These are phyloP conservation scores for Claviceps citrina DNA, from an alignment of 2,329 filamentous ascomycete species.

Conservation along the genomic window DNA sequence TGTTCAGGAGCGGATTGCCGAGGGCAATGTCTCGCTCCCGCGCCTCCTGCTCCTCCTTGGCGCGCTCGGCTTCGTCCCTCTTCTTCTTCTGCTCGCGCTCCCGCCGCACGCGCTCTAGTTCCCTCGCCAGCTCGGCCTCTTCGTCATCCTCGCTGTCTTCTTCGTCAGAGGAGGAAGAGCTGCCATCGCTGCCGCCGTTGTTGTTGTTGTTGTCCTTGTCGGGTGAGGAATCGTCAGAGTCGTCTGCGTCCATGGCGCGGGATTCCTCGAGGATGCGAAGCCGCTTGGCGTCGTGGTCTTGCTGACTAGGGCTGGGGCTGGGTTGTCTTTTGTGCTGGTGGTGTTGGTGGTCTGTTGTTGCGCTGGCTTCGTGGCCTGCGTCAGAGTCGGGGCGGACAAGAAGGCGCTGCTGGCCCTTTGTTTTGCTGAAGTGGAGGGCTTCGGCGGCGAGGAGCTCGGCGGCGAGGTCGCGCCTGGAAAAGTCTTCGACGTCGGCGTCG, in stretches of 20 bases:
- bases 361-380: conserved; percentile 31
- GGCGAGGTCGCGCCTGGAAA: conserved; percentile 61
- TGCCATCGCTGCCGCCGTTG: too few species aligned
- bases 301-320: conserved; percentile 22
- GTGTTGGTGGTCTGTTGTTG: conserved; percentile 8
- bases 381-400: conserved; percentile 23
- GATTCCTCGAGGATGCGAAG: conserved; percentile 77
- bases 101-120: conserved; percentile 84
- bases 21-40: conserved; percentile 77
- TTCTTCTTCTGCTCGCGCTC: conserved; percentile 38
- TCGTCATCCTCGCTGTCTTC: conserved; percentile 37
- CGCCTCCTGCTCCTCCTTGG: conserved; percentile 67
- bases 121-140: conserved; percentile 72
- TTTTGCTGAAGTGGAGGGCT: conserved; percentile 73
- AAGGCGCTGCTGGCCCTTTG: conserved; percentile 35
- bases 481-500: conserved; percentile 49
- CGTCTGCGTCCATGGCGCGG: conserved; percentile 69
- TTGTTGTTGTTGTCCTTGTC: conserved; percentile 31
- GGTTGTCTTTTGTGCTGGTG: conserved; percentile 40
- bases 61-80: conserved; percentile 55
- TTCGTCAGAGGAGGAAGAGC: too few species aligned
- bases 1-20: conserved; percentile 85
- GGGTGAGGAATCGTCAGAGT: conserved; percentile 37
- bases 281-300: conserved; percentile 68
- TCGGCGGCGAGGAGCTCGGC: conserved; percentile 84